These are phyloP conservation scores for Helicostylum pulchrum DNA, from an alignment of 192 early-diverging fungal genomes.

Conservation along the genomic window DNA sequence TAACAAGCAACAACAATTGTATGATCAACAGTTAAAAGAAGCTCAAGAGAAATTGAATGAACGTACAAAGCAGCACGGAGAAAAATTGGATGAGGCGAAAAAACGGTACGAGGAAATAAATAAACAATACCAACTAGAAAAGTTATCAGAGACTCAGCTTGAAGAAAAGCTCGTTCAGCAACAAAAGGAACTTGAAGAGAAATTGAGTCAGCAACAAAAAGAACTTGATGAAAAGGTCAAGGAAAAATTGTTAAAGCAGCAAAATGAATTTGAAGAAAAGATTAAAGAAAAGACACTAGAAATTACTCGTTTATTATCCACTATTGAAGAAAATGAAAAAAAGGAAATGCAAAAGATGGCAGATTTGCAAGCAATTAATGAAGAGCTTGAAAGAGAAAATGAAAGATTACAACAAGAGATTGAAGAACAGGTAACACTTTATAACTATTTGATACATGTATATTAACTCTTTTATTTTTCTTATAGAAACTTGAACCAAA, in stretches of 20 bases:
- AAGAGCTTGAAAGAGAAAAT: not conserved
- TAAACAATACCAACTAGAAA: too few species aligned
- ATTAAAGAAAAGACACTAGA: too few species aligned
- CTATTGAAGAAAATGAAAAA: not conserved
- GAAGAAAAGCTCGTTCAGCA: too few species aligned
- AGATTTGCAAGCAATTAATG: constrained; percentile 3
- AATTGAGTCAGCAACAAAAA: not conserved
- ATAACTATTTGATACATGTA: too few species aligned
- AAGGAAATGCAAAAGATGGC: constrained; percentile 11
- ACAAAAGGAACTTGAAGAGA: not conserved
- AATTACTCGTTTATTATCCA: not conserved
- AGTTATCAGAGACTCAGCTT: too few species aligned
- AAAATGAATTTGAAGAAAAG: too few species aligned
- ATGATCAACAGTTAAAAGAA: not conserved
- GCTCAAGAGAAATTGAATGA: not conserved
- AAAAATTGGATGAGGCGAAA: too few species aligned
- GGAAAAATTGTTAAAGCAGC: too few species aligned
- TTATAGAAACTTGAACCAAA: constrained; percentile 1
- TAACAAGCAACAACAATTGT: not conserved
- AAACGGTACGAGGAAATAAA: too few species aligned
- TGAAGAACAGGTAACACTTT: not conserved
- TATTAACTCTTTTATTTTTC: not conserved
- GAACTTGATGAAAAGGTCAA: too few species aligned
- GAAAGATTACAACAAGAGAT: constrained; percentile 12
- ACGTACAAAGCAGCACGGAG: too few species aligned